These are phyloP conservation scores for Fusarium gaditjirri DNA, from an alignment of 2,329 filamentous ascomycete species.

Conservation along the genomic window DNA sequence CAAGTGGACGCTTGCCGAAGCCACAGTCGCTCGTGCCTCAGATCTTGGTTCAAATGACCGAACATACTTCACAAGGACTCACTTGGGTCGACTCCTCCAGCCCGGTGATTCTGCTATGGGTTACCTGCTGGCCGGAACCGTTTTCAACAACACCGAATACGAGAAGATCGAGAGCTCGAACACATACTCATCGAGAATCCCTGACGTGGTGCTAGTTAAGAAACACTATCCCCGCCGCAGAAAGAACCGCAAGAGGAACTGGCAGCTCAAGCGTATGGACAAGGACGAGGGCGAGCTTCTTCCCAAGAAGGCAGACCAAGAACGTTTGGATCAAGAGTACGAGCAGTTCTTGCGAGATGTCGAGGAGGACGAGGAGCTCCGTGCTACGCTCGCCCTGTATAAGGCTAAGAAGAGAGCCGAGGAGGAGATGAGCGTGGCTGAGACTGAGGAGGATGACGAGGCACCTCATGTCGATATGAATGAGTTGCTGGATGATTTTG, in stretches of 20 bases:
- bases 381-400: conserved; percentile 86
- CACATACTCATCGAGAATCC: conserved; percentile 81
- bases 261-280: conserved; percentile 94
- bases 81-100: conserved; percentile 86
- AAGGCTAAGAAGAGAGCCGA: conserved; percentile 70
- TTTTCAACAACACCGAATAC: conserved; percentile 90
- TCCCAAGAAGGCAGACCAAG: conserved; percentile 87
- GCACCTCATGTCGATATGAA: conserved; percentile 80
- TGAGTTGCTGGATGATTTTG: conserved; percentile 90
- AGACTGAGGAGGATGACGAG: conserved; percentile 72
- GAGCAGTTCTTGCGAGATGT: conserved; percentile 97
- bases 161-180: conserved; percentile 83
- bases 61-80: conserved; percentile 90
- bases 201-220: conserved; percentile 95
- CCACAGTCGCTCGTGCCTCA: conserved; percentile 84
- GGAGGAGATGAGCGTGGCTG: conserved; percentile 74
- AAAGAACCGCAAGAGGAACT: conserved; percentile 84
- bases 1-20: conserved; percentile 86
- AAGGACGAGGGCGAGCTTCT: conserved; percentile 89
- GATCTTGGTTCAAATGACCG: conserved; percentile 88
- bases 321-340: conserved; percentile 90
- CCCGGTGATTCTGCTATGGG: conserved; percentile 93
- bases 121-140: conserved; percentile 89
- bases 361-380: conserved; percentile 91
- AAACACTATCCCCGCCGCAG: conserved; percentile 91